Evolutionary conservation across 2,329 filamentous ascomycete species (phyloP), one percentile per base, ranked within the genome.

Genomic region (Pleurostoma richardsiae): DNA sequence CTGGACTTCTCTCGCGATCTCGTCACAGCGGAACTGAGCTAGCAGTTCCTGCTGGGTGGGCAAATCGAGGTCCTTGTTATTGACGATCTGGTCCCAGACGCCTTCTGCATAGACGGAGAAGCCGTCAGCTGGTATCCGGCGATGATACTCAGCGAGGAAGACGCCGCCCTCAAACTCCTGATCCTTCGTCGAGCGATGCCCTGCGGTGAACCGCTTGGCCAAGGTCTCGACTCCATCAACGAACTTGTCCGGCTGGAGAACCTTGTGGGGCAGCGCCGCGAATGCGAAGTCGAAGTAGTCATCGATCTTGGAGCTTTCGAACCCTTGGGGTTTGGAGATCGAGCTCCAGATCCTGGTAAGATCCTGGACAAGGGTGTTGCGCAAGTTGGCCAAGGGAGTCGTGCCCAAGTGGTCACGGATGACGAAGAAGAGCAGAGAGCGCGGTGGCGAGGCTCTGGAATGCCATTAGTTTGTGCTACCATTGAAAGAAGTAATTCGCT

Each of bases 251-350:
- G 88, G 90, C 62, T 97, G 92, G 45, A 97, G 79, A 51, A 96
- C 90, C 73, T 99, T 99, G 75, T 99, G 94, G 4, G 94, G 94
- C 27, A 99, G 78, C 1, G 92, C 90, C 42, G 91, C 89, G 61
- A 99, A 99, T 46, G 90, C 91, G 67, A 99, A 97, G 70, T 99
- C 94, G 60, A 99, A 99, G 71, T 97, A 99, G 63, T 99, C 92
- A 57, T 94, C 88, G 54, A 99, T 97, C 48, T 79, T 83, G 26
- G 92, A 92, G 55, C 83, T 83, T 63, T 99, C 94, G 47, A 97
- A 77, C 1, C 92, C 92, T 30, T 83, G 71, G 4, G 94, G 94
- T 65, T 99, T 99, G 39, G 91, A 91, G 50, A 99, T 85, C 42
- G 89, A 87, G 3, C 86, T 80, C 94, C 94, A 99, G 58, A 99